A percentile compares a stretch with the other conserved stretches of the same genome.
Evolutionary conservation across 2,329 filamentous ascomycete genomes (phyloP).

Genomic region (Pyrenochaeta sp.): DNA sequence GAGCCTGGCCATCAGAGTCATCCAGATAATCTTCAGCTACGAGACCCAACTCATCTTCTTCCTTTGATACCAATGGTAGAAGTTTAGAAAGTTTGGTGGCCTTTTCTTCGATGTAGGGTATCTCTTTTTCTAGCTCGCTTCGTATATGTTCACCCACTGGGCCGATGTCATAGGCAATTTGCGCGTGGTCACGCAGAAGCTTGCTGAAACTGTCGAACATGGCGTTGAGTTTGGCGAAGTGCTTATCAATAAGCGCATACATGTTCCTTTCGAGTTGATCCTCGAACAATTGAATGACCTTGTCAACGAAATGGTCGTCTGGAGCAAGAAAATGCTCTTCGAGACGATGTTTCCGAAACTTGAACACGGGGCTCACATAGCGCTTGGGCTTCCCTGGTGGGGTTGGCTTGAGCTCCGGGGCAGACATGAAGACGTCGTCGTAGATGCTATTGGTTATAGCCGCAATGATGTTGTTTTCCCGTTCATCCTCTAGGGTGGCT

Average conservation of each 20-base stretch:
- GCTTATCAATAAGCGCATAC: conserved; percentile 23
- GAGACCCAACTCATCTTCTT: background rate
- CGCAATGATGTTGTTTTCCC: conserved; percentile 23
- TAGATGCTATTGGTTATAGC: conserved; percentile 20
- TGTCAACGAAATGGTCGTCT: conserved; percentile 21
- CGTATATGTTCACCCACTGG: conserved; percentile 9
- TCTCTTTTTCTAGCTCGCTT: conserved; percentile 1
- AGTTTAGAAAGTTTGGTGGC: background rate
- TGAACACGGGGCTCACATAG: conserved; percentile 15
- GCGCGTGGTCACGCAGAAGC: conserved; percentile 4
- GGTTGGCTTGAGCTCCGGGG: conserved; percentile 10
- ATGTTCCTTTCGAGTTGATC: conserved; percentile 60
- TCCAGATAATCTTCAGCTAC: background rate
- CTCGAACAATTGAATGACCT: conserved; percentile 12
- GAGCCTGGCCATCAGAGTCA: background rate
- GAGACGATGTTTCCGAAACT: conserved; percentile 20
- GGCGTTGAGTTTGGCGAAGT: conserved; percentile 4
- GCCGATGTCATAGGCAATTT: conserved; percentile 10
- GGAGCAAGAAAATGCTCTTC: conserved; percentile 7
- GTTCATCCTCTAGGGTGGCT: conserved; percentile 18
- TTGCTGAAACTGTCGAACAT: conserved; percentile 4
- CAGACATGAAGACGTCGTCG: conserved; percentile 14
- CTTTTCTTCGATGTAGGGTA: conserved; percentile 5
- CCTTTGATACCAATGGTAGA: background rate
- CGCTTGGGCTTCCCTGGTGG: conserved; percentile 9